These are phyloP conservation scores for Teratosphaeria zuluensis DNA, from an alignment of 2,329 filamentous ascomycete genomes.

Conservation along the genomic window DNA sequence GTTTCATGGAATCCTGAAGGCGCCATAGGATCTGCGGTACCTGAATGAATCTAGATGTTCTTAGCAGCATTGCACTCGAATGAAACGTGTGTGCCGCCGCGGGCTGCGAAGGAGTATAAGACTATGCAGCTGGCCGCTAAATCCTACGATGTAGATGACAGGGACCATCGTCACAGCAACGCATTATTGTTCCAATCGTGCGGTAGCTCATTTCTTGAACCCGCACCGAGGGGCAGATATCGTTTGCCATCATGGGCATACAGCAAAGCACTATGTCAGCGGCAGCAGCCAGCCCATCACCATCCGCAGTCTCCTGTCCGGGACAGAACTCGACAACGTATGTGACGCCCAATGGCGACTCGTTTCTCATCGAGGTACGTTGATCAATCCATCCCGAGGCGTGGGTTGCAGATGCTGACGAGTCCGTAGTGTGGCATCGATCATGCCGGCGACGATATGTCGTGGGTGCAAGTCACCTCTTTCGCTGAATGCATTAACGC, in stretches of 20 bases:
- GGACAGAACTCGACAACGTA: constrained; percentile 9
- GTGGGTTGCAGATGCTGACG: neutral
- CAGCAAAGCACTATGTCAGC: neutral
- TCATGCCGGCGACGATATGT: constrained; percentile 19
- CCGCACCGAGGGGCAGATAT: neutral
- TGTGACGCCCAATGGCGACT: constrained; percentile 5
- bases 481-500: constrained; percentile 18
- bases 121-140: neutral
- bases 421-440: constrained; percentile 15
- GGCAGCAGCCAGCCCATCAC: neutral
- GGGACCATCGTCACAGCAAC: neutral
- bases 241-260: neutral
- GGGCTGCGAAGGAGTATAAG: neutral
- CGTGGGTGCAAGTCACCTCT: constrained; percentile 7
- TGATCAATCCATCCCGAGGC: neutral
- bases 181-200: neutral
- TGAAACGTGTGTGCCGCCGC: neutral
- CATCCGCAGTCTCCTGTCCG: constrained; percentile 8
- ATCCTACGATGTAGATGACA: neutral
- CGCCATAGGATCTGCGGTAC: neutral
- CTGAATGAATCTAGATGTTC: neutral
- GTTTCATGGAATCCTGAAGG: neutral
- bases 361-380: constrained; percentile 9
- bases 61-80: neutral
- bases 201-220: neutral